Percentiles rank a stretch among this genome's conserved stretches.
These are phyloP conservation scores for Candida palmyrensis DNA, from an alignment of 805 yeast genomes.

Conservation along the genomic window DNA sequence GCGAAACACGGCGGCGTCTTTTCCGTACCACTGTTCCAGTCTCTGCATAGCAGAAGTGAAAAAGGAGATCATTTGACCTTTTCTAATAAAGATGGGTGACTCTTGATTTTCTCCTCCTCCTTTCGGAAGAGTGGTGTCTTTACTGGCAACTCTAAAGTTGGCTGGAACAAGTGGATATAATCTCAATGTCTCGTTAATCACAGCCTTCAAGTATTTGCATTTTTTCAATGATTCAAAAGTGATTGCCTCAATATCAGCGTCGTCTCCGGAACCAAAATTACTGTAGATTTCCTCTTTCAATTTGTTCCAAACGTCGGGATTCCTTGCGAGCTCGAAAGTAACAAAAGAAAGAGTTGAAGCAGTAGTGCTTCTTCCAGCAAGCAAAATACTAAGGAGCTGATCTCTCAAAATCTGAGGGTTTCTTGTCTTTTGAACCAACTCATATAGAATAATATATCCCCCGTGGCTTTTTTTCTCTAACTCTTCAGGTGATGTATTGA, in stretches of 20 bases:
- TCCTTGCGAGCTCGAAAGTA: conserved; percentile 40
- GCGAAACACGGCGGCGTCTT: conserved; percentile 27
- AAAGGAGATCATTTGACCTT: conserved; percentile 3
- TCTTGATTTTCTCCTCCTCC: conserved; percentile 25
- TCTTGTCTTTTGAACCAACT: conserved; percentile 43
- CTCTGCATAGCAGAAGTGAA: neutral
- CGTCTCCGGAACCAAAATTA: conserved; percentile 29
- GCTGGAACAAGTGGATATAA: conserved; percentile 27
- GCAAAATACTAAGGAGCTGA: conserved; percentile 45
- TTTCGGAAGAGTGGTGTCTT: conserved; percentile 17
- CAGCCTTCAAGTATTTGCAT: conserved; percentile 34
- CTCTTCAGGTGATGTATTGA: conserved; percentile 25
- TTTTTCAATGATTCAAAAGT: conserved; percentile 34
- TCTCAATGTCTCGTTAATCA: conserved; percentile 32
- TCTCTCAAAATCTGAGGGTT: conserved; percentile 44
- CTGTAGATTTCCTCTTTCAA: conserved; percentile 32
- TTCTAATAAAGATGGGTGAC: conserved; percentile 15
- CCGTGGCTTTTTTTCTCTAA: conserved; percentile 24
- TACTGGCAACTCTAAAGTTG: conserved; percentile 17
- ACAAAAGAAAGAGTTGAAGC: conserved; percentile 45
- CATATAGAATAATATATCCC: conserved; percentile 44
- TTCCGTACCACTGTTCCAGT: conserved; percentile 24
- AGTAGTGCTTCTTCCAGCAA: conserved; percentile 55
- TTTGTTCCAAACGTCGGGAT: conserved; percentile 31
- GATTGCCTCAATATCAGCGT: conserved; percentile 26